These are phyloP conservation scores for Francoa sonchifolia DNA, from an alignment of 441 rosid genomes.

Conservation along the genomic window DNA sequence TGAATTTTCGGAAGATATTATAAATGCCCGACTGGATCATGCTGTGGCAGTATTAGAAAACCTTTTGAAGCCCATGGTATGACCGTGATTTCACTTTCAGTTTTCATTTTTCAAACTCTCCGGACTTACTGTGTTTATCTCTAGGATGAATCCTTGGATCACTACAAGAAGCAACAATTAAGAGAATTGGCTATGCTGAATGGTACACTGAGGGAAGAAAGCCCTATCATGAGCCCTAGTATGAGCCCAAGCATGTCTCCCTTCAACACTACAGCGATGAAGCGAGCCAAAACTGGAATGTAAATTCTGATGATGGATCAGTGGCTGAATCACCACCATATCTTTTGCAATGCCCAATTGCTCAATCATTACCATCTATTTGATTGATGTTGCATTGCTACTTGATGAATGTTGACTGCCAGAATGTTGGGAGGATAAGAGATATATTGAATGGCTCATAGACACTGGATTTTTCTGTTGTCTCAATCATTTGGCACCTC, in stretches of 20 bases:
- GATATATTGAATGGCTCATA: no score
- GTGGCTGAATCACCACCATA: no score
- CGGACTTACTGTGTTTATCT: constrained; percentile 2
- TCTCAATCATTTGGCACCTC: no score
- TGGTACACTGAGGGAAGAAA: constrained; percentile 83
- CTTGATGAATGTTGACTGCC: no score
- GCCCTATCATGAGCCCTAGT: constrained; percentile 77
- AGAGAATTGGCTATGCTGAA: constrained; percentile 81
- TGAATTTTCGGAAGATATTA: constrained; percentile 70
- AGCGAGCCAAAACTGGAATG: constrained; percentile 80
- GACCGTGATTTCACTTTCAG: not conserved
- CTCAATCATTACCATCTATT: no score
- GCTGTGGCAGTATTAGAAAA: constrained; percentile 65
- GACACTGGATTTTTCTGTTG: no score
- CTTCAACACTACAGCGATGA: constrained; percentile 58
- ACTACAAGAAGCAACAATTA: constrained; percentile 78
- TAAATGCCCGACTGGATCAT: constrained; percentile 57
- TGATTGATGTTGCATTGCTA: no score
- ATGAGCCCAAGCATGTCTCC: constrained; percentile 93
- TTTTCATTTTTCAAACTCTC: constrained; percentile 5
- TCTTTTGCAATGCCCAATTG: no score
- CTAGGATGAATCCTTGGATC: constrained; percentile 91
- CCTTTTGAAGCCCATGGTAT: constrained; percentile 89
- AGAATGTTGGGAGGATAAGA: no score
- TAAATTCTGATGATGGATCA: no score